Base-by-base conservation (phyloP, 257 asterid genomes). In the Eustoma russellianum region DNA sequence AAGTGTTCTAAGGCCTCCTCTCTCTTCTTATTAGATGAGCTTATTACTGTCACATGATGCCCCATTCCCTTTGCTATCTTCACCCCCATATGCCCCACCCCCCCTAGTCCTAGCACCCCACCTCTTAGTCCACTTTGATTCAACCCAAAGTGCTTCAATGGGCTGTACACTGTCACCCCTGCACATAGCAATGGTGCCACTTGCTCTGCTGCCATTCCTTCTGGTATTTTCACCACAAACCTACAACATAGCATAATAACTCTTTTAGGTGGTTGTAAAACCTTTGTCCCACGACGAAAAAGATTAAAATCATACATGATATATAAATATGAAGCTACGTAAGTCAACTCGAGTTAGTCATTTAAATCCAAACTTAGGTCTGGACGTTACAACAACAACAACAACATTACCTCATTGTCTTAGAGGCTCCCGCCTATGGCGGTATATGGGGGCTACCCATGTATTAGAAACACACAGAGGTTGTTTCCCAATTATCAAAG, bases 41-140 rank as follows among this genome's bases (percentile, higher is more conserved):
- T 91, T 35, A 91, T 82, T 16, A 87, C 94, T 0, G 94, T 84
- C 2, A 91, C 68, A 38, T 91, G 98, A 55, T 91, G 98, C 10
- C 94, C 94, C 87, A 91, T 75, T 28, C 94, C 96, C 66, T 91
- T 91, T 1, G 96, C 98, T 45, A 91, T 77, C 63, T 77, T 87
- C 56, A 91, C 98, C 12, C 96, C 98, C 96, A 91, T 87, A 51
- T 91, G 98, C 7, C 98, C 98, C 17, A 91, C 98, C 2, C 98
- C 98, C 18, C 98, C 96, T 0, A 91, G 94, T 41, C 98, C 98
- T 58, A 87, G 53, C 5, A 91, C 77, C 0, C 60, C 98, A 12
- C 98, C 98, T 62, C 81, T 70, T 28, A 91, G 63, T 9, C 96
- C 98, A 47, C 85, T 78, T 52, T 70, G 24, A 30, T 62, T 87